A percentile compares a stretch with the other conserved stretches of the same genome.
These are phyloP conservation scores for Rhinocladiella similis DNA, from an alignment of 2,329 filamentous ascomycete genomes.

Conservation along the genomic window DNA sequence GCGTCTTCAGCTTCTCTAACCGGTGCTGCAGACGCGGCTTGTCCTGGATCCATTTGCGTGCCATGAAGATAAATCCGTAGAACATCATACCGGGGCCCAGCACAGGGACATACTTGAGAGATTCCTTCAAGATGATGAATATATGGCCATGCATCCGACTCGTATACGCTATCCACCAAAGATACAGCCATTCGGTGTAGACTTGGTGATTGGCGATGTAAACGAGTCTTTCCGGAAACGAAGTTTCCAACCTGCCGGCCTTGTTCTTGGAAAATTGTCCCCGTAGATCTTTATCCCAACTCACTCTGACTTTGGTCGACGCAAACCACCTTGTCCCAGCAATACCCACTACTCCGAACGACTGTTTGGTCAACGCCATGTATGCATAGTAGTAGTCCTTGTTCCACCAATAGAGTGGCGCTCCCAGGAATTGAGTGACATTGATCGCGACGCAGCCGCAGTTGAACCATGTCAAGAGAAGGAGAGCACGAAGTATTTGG, in stretches of 20 bases:
- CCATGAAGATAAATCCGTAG: slow-evolving; percentile 67
- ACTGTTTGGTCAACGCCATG: slow-evolving; percentile 67
- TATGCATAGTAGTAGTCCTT: slow-evolving; percentile 63
- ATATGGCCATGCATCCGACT: slow-evolving; percentile 65
- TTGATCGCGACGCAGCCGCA: slow-evolving; percentile 45
- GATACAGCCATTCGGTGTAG: slow-evolving; percentile 69
- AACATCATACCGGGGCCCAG: slow-evolving; percentile 65
- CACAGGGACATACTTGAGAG: slow-evolving; percentile 62
- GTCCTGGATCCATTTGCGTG: slow-evolving; percentile 63
- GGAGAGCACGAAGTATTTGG: slow-evolving; percentile 47
- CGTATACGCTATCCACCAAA: slow-evolving; percentile 68
- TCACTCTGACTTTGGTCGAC: slow-evolving; percentile 62
- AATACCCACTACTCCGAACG: slow-evolving; percentile 62
- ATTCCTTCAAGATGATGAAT: slow-evolving; percentile 68
- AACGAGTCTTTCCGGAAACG: slow-evolving; percentile 62
- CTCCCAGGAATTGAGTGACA: slow-evolving; percentile 60
- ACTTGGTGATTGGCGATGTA: slow-evolving; percentile 67
- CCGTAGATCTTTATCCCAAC: slow-evolving; percentile 60
- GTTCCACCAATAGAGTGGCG: slow-evolving; percentile 62
- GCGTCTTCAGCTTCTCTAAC: slow-evolving; percentile 56
- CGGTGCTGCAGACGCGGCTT: slow-evolving; percentile 60
- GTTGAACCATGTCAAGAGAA: slow-evolving; percentile 47
- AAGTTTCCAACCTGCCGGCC: slow-evolving; percentile 59
- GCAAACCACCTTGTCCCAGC: slow-evolving; percentile 64
- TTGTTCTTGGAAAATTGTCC: slow-evolving; percentile 58